Evolutionary conservation across 2,329 filamentous ascomycete species (phyloP).

Genomic region (Lecanosticta acicola): DNA sequence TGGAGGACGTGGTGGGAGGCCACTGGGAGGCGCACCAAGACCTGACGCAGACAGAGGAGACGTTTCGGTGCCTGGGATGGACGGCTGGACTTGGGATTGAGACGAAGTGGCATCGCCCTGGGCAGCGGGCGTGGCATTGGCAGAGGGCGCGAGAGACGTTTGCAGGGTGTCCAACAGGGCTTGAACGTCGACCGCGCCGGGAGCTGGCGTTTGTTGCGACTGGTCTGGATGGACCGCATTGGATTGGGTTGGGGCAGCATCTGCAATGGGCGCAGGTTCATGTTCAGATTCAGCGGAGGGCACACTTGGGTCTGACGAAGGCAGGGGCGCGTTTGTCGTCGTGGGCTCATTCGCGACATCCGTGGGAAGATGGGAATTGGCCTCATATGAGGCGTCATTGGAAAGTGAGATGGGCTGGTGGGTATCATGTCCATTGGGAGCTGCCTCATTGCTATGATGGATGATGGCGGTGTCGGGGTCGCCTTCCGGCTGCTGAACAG

Average conservation of each 20-base stretch:
- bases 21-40: conserved; percentile 33
- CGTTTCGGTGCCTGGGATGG: conserved; percentile 25
- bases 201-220: conserved; percentile 10
- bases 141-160: conserved; percentile 27
- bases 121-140: conserved; percentile 26
- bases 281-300: conserved; percentile 10
- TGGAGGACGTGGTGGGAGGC: conserved; percentile 45
- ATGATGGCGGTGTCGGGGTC: not conserved
- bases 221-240: conserved; percentile 14
- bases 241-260: conserved; percentile 19
- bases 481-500: not conserved
- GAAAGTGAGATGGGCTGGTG: conserved; percentile 13
- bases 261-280: conserved; percentile 8
- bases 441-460: conserved; percentile 21
- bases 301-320: conserved; percentile 14
- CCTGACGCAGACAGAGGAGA: conserved; percentile 30
- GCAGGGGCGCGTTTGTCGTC: conserved; percentile 9
- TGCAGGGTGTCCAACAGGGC: conserved; percentile 42
- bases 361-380: conserved; percentile 12
- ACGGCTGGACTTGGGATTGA: conserved; percentile 21
- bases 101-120: conserved; percentile 29
- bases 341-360: conserved; percentile 12
- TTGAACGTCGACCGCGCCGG: conserved; percentile 41
- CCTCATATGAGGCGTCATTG: conserved; percentile 19
- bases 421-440: conserved; percentile 14